Base-by-base conservation (phyloP, 106 monocot species). In the Dioscorea dumetorum region DNA sequence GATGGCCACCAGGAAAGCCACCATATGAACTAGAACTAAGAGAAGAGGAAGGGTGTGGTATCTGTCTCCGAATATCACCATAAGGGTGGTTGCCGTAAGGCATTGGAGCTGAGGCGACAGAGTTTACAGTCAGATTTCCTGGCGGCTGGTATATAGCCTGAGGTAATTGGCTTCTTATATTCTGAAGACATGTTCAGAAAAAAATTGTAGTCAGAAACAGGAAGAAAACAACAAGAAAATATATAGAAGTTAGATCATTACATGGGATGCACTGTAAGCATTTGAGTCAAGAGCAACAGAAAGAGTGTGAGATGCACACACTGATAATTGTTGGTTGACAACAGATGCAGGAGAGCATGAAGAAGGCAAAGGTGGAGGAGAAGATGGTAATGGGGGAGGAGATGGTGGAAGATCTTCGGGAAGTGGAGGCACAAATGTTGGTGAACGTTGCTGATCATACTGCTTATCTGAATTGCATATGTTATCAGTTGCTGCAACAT, bases 301-400 rank as follows among this genome's bases (percentile, higher is more conserved):
- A 54, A 49, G 60, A 4, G 16, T 62, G 60, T 67, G 73, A 51
- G 71, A 71, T 22, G 21, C 1, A 14, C 58, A 48, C 14, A n/a
- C 24, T 15, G 66, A 58, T 58, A 22, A 58, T 20, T 52, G 48
- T 28, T 66, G 78, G 16, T 68, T 32, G 68, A 35, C 21, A 41
- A 41, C 41, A 41, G 41, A 41, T 3, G 69, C 13, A 66, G 61
- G 19, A 51, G 60, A 34, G 49, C 68, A 71, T 22, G 63, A 35
- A 24, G 70, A 67, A 33, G 61, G 23, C 35, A 60, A 14, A 67
- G 92, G 92, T 9, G 83, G 88, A 49, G 91, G 91, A 53, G 94
- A 94, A 49, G 90, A 79, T 54, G 94, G 94, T 56, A 88, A 59
- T 63, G 93, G 99, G 28, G 99, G 99, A 48, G 99, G 93, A 64